A percentile compares a stretch with the other conserved stretches of the same genome.
Evolutionary conservation across 2,329 filamentous ascomycete genomes (phyloP).

Genomic region (Allantophomopsis lycopodina): DNA sequence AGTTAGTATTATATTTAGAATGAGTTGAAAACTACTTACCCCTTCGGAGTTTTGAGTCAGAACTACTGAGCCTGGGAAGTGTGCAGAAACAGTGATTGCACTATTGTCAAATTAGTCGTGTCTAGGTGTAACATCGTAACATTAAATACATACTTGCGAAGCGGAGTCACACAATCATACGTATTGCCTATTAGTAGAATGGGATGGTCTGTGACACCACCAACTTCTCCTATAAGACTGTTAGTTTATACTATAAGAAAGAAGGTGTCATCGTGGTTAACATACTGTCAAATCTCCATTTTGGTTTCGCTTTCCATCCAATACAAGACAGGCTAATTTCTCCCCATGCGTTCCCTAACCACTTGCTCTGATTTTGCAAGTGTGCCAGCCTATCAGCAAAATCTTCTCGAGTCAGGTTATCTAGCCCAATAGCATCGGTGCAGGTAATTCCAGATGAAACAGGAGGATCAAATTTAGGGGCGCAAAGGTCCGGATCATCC

Average conservation of each 20-base stretch:
- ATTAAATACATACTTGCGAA: constrained; percentile 9
- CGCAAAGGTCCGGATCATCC: too few relatives aligned
- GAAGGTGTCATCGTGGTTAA: background rate
- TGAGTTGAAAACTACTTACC: constrained; percentile 4
- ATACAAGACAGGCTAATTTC: constrained; percentile 17
- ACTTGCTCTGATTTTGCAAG: constrained; percentile 4
- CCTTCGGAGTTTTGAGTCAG: constrained; percentile 13
- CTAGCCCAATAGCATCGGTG: constrained; percentile 1
- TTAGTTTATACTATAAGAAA: background rate
- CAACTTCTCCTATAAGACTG: constrained; percentile 10
- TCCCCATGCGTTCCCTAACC: constrained; percentile 3
- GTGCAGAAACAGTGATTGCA: constrained; percentile 6
- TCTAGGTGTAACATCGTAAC: background rate
- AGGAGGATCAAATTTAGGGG: background rate
- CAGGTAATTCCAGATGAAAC: constrained; percentile 1
- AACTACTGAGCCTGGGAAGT: constrained; percentile 12
- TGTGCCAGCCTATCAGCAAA: background rate
- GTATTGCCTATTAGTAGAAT: constrained; percentile 20
- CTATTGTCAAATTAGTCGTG: constrained; percentile 1
- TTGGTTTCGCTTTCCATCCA: constrained; percentile 14
- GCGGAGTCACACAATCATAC: constrained; percentile 19
- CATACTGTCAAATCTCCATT: constrained; percentile 6
- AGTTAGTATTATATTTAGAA: background rate
- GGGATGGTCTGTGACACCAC: constrained; percentile 17
- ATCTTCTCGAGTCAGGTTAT: background rate